Percentiles rank a stretch among this genome's conserved stretches.
phyloP scores from a whole-genome alignment of 1,284 basidiomycete species.

The Leccinum pachyderme region DNA sequence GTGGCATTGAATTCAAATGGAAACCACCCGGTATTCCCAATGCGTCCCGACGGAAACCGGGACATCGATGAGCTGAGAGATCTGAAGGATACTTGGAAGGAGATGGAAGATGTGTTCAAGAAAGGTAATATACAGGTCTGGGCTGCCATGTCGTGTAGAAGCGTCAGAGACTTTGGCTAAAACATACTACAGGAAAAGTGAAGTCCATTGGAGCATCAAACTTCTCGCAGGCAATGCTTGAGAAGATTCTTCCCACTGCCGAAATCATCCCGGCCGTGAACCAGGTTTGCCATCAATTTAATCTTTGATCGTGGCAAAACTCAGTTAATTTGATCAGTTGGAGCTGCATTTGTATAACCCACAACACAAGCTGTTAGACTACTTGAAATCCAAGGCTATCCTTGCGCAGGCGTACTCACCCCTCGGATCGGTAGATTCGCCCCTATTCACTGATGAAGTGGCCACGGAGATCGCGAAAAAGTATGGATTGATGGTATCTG shows the following conservation, averaged over 20 bases:
- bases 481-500: slow-evolving; percentile 56
- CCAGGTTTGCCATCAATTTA: slow-evolving; percentile 44
- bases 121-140: slow-evolving; percentile 42
- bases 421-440: slow-evolving; percentile 70
- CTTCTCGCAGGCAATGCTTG: slow-evolving; percentile 62
- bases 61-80: slow-evolving; percentile 68
- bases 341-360: slow-evolving; percentile 80
- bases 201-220: slow-evolving; percentile 77
- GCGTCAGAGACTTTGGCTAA: background rate
- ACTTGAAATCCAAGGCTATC: slow-evolving; percentile 69
- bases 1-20: slow-evolving; percentile 73
- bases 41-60: slow-evolving; percentile 64
- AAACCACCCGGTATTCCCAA: slow-evolving; percentile 69
- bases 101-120: slow-evolving; percentile 74
- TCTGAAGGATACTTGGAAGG: slow-evolving; percentile 74
- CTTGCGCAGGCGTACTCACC: slow-evolving; percentile 82
- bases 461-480: slow-evolving; percentile 65
- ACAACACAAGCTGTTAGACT: slow-evolving; percentile 68
- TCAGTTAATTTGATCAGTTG: slow-evolving; percentile 41
- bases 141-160: background rate
- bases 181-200: slow-evolving; percentile 55
- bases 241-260: slow-evolving; percentile 57
- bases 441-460: slow-evolving; percentile 68
- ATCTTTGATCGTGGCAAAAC: background rate
- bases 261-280: slow-evolving; percentile 60